Conservation (phyloP, 441 rosid genomes). For the Pelargonium cotyledonis region DNA sequence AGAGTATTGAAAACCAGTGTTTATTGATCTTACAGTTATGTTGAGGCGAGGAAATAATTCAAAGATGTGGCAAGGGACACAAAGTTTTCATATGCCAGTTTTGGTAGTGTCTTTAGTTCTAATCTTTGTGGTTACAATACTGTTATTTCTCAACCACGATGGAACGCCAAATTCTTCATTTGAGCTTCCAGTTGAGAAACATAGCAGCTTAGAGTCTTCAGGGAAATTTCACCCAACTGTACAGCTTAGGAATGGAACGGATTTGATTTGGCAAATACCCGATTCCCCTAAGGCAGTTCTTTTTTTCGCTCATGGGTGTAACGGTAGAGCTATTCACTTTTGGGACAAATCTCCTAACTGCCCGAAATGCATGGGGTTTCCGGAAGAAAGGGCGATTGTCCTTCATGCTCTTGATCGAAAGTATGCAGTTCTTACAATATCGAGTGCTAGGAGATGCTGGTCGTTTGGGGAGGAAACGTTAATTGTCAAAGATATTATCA, state of each 20-base stretch:
- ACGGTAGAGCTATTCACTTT: constrained; percentile 67
- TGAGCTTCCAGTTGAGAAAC: constrained; percentile 25
- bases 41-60: constrained; percentile 42
- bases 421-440: constrained; percentile 60
- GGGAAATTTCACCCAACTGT: constrained; percentile 40
- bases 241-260: constrained; percentile 60
- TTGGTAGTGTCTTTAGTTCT: constrained; percentile 28
- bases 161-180: constrained; percentile 23
- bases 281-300: constrained; percentile 77
- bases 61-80: constrained; percentile 37
- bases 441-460: constrained; percentile 74
- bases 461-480: constrained; percentile 47
- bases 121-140: constrained; percentile 26
- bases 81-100: constrained; percentile 20
- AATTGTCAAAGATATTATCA: constrained; percentile 43
- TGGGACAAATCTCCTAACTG: constrained; percentile 76
- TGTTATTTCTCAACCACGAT: constrained; percentile 26
- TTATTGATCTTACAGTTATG: constrained; percentile 38
- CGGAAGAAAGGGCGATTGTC: constrained; percentile 69
- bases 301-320: constrained; percentile 83
- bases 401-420: constrained; percentile 51
- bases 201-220: constrained; percentile 29
- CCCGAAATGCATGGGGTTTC: constrained; percentile 61
- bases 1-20: constrained; percentile 1
- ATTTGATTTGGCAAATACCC: constrained; percentile 73